Base-by-base conservation (phyloP, 2,329 filamentous ascomycete species). In the Ophiocordyceps camponoti-rufipedis region DNA sequence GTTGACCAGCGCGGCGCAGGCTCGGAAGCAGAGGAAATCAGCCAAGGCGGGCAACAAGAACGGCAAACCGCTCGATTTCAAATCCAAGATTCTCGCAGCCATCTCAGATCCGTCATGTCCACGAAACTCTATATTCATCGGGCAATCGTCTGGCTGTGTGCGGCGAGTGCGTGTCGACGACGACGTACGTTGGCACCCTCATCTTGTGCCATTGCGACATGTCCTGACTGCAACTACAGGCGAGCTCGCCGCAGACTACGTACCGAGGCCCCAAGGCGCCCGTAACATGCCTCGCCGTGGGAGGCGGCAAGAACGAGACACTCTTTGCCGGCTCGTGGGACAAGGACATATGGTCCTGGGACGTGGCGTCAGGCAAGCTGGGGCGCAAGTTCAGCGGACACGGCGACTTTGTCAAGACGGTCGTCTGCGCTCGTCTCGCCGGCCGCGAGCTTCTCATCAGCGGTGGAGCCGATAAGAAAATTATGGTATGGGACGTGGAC, bases 241-340 rank as follows among this genome's bases (percentile, higher is more conserved):
- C 55, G 12, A 49, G 65, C 13, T 61, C 56, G 28, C 40, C 53
- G 13, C 61, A 49, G 45, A 51, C 51, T 12, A 62, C 70, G 4
- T 94, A 83, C 57, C 74, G 75, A 56, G 86, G 86, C 2, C 85
- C 88, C 16, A 74, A 72, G 42, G 82, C 85, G 4, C 91, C 91
- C 1, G 69, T 94, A 10, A 89, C 85, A 10, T 84, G 82, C 52
- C 63, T 94, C 28, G 77, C 82, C 14, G 68, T 85, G 33, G 79
- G 75, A 41, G 72, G 77, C 13, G 59, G 67, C 4, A 65, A 65
- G 28, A 69, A 68, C 48, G 62, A 60, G 44, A 82, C 72, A 1
- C 58, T 95, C 11, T 95, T 86, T 60, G 86, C 86, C 23, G 89
- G 88, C 32, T 91, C 81, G 48, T 98, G 91, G 91, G 89, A 98